Percentiles rank a stretch among this genome's conserved stretches.
Conservation (phyloP, 164 flowering plant species). For the Aristolochia fimbriata region DNA sequence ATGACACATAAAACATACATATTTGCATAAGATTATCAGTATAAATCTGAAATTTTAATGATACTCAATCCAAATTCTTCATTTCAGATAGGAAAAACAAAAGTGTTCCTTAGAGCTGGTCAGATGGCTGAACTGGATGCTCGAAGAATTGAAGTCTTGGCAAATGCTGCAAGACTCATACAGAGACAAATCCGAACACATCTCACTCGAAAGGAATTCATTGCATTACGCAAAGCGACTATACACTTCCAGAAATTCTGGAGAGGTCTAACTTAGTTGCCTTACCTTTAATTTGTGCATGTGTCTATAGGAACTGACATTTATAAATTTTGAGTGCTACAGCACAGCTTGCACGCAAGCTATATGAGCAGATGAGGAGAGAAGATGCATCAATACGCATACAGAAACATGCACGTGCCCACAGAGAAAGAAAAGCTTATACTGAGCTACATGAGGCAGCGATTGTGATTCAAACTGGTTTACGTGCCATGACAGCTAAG, state of each 20-base stretch:
- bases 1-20: neutral
- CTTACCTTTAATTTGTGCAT: neutral
- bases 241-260: conserved; percentile 47
- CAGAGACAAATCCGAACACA: conserved; percentile 70
- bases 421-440: conserved; percentile 40
- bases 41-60: too few relatives aligned
- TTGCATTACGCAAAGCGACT: conserved; percentile 39
- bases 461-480: conserved; percentile 53
- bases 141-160: conserved; percentile 64
- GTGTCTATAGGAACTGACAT: neutral
- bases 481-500: conserved; percentile 63
- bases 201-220: conserved; percentile 58
- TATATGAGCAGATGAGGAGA: conserved; percentile 52
- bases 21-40: too few relatives aligned
- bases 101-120: conserved; percentile 87
- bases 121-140: conserved; percentile 96
- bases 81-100: conserved; percentile 70
- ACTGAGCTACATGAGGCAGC: conserved; percentile 39
- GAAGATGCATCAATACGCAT: conserved; percentile 60
- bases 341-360: conserved; percentile 58
- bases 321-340: conserved; percentile 5
- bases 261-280: conserved; percentile 46
- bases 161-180: conserved; percentile 55
- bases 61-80: neutral
- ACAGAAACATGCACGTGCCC: conserved; percentile 51